Evolutionary conservation across 345 rosid species (phyloP).

Genomic region (Brassica rapa): DNA sequence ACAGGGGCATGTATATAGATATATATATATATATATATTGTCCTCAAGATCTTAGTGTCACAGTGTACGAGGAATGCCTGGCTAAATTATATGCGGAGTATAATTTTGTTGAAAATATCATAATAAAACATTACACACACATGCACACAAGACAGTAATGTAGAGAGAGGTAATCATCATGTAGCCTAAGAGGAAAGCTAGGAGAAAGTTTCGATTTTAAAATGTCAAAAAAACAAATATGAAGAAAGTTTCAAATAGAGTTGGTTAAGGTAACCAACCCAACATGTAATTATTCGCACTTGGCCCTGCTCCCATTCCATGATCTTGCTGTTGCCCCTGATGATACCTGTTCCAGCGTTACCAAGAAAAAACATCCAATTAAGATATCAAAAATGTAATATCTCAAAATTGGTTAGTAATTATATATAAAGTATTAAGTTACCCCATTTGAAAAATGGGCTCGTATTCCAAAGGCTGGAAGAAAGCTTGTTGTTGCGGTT

Average conservation of each 20-base stretch:
- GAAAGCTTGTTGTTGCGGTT: conserved; percentile 60
- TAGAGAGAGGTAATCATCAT: neutral
- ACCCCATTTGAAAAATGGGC: conserved; percentile 94
- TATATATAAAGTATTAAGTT: conserved; percentile 17
- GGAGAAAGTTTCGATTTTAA: neutral
- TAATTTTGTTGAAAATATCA: neutral
- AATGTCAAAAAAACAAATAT: conserved; percentile 11
- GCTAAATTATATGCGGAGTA: neutral
- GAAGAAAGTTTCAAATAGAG: conserved; percentile 33
- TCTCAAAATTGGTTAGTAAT: neutral
- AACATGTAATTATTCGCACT: conserved; percentile 75
- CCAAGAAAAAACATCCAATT: neutral
- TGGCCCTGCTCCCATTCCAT: conserved; percentile 66
- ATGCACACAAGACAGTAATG: conserved; percentile 16
- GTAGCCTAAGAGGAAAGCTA: neutral
- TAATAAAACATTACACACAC: conserved; percentile 21
- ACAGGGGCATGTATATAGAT: neutral
- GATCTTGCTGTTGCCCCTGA: conserved; percentile 55
- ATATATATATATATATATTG: neutral
- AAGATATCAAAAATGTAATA: neutral
- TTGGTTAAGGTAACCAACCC: conserved; percentile 85
- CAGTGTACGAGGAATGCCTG: neutral
- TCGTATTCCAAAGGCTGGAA: conserved; percentile 85
- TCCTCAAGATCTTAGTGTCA: neutral
- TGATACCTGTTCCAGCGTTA: conserved; percentile 47